These are phyloP conservation scores for Aureoboletus auriporus DNA, from an alignment of 768 basidiomycete genomes.

Conservation along the genomic window DNA sequence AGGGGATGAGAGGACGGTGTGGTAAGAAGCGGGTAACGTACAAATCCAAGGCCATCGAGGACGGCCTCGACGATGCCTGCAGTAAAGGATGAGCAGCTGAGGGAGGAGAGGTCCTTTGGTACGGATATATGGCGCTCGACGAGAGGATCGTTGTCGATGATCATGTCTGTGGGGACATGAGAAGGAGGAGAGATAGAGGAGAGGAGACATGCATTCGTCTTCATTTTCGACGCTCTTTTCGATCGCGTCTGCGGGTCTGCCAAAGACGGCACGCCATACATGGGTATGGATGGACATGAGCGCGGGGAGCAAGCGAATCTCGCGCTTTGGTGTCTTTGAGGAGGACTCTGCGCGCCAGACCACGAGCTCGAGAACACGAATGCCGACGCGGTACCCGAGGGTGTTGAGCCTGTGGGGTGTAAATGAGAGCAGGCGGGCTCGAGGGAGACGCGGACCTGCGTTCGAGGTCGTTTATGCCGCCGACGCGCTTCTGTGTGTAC, in stretches of 20 bases:
- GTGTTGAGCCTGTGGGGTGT: conserved; percentile 67
- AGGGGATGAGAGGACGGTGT: conserved; percentile 9
- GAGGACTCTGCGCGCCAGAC: conserved; percentile 72
- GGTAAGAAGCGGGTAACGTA: conserved; percentile 41
- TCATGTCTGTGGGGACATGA: conserved; percentile 69
- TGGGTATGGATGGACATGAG: conserved; percentile 94
- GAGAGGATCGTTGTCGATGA: conserved; percentile 93
- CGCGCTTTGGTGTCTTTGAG: conserved; percentile 89
- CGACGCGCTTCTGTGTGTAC: conserved; percentile 94
- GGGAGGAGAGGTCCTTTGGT: conserved; percentile 87
- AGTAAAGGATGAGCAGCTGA: conserved; percentile 96
- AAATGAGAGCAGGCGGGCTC: neutral
- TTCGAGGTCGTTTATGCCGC: conserved; percentile 93
- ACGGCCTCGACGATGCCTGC: conserved; percentile 98
- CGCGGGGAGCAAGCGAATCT: conserved; percentile 84
- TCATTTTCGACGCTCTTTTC: conserved; percentile 96
- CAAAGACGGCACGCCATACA: conserved; percentile 92
- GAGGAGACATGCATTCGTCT: conserved; percentile 74
- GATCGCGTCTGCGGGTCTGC: conserved; percentile 89
- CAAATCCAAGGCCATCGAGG: conserved; percentile 89
- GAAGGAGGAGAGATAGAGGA: neutral
- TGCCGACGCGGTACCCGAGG: conserved; percentile 89
- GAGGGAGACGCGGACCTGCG: conserved; percentile 56
- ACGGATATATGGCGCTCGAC: conserved; percentile 91
- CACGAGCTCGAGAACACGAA: conserved; percentile 82